Base-by-base conservation (phyloP, 129 eudicot species). In the Flaveria linearis region DNA sequence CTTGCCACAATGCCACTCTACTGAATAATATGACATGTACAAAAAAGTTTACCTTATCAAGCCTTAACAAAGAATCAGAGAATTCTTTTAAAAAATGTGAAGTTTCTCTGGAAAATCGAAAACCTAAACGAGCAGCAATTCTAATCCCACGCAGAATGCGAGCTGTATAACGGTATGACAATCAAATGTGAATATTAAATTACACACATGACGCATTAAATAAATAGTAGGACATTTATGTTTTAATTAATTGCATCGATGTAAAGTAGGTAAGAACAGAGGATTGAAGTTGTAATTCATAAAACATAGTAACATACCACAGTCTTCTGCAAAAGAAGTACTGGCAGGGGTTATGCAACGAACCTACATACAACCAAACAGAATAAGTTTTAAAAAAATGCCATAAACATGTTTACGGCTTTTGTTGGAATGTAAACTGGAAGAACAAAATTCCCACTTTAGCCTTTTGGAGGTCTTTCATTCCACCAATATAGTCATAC, bases 131-230 rank as follows among this genome's bases (percentile, higher is more conserved):
- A 42, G 90, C 93, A 75, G 93, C 90, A 22, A 88, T 81, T 76
- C 93, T 86, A 57, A 86, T 66, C 56, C 88, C 93, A 68, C 90
- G 93, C 69, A 86, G 78, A 74, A 88, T 88, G 74, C 93, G 90
- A 81, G 93, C 93, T 86, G 88, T 55, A 69, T 50, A 71, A 20
- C n/a, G 13, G 47, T 72, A 76, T 43, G 50, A 69, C 46, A 41
- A 41, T 68, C 71, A 84, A 82, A 75, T 22, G 63, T 33, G 25
- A 65, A 0, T 36, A 36, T 36, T 36, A 42, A 26, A 26, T 57
- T 55, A 70, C 14, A 53, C 70, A 52, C 22, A 33, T 53, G n/a
- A 53, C 70, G 42, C 22, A 33, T 62, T 22, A 57, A 71, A 46
- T 49, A 36, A 9, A 63, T 22, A 42, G 47, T n/a, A 36, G 20